Conservation (phyloP, 2,329 filamentous ascomycete genomes). For the Xylaria digitata region DNA sequence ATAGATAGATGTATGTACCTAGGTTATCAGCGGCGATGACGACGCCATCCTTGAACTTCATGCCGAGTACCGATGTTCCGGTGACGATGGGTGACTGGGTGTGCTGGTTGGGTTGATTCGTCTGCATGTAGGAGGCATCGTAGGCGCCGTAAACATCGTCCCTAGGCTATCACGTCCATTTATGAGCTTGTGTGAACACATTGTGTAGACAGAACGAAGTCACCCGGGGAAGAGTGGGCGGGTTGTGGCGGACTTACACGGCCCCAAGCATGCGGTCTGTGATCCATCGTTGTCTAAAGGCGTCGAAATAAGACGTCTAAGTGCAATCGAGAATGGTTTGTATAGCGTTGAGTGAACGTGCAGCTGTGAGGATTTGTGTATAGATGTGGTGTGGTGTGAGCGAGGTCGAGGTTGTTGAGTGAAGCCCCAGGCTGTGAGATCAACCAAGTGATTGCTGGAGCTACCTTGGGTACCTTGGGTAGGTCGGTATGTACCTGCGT, state of each 20-base stretch:
- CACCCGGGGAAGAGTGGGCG: background rate
- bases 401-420: conserved; percentile 22
- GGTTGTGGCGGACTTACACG: conserved; percentile 63
- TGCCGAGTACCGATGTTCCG: conserved; percentile 91
- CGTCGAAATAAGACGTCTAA: conserved; percentile 27
- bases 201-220: conserved; percentile 1
- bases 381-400: conserved; percentile 20
- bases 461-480: conserved; percentile 20
- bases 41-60: conserved; percentile 97
- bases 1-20: conserved; percentile 66
- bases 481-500: conserved; percentile 3
- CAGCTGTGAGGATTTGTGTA: conserved; percentile 30
- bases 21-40: conserved; percentile 98
- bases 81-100: conserved; percentile 95
- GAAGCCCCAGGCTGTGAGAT: conserved; percentile 33
- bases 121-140: conserved; percentile 85
- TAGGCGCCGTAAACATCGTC: conserved; percentile 97
- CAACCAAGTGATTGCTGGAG: conserved; percentile 31
- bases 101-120: conserved; percentile 78
- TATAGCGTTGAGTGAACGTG: conserved; percentile 23
- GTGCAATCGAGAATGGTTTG: conserved; percentile 6
- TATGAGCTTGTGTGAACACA: conserved; percentile 26
- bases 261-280: conserved; percentile 78
- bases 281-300: conserved; percentile 65
- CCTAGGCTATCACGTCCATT: conserved; percentile 74